phyloP scores from a whole-genome alignment of 352 stramenopile species.

The Phytophthora ramorum region DNA sequence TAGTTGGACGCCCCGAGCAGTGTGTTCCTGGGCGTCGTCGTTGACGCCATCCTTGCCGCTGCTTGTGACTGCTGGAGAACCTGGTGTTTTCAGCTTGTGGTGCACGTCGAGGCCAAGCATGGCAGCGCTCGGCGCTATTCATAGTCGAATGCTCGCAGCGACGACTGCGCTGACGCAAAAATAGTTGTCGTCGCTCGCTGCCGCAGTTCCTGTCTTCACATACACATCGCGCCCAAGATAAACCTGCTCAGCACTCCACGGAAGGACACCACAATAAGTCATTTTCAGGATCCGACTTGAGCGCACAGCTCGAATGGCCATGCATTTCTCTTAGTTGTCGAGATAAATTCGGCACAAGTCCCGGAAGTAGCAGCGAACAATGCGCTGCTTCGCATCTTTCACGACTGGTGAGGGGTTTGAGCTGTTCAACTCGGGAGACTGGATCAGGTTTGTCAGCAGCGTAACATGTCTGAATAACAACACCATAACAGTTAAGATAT shows the following conservation, averaged over 20 bases:
- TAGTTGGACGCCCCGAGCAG: constrained; percentile 79
- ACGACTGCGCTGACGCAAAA: constrained; percentile 7
- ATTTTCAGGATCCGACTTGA: neutral
- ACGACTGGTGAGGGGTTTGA: constrained; percentile 72
- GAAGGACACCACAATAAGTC: neutral
- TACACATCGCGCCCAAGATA: neutral
- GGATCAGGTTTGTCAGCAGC: constrained; percentile 82
- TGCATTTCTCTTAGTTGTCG: constrained; percentile 34
- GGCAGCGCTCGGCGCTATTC: constrained; percentile 22
- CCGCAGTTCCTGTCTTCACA: neutral
- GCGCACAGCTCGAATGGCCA: neutral
- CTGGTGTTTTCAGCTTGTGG: constrained; percentile 19
- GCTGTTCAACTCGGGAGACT: constrained; percentile 83
- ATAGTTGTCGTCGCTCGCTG: constrained; percentile 1
- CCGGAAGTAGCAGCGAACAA: constrained; percentile 84
- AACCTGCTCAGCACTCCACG: neutral
- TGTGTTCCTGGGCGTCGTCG: constrained; percentile 69
- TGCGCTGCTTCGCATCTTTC: constrained; percentile 77
- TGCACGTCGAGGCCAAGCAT: neutral
- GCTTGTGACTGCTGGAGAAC: constrained; percentile 21
- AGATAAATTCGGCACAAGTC: constrained; percentile 78
- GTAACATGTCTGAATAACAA: constrained; percentile 59
- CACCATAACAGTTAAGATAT: constrained; percentile 8
- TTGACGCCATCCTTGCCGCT: constrained; percentile 47
- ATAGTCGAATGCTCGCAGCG: constrained; percentile 16